Percentiles rank a stretch among this genome's conserved stretches.
Evolutionary conservation across 805 yeast genomes (phyloP).

Genomic region (Saitoella complicata): DNA sequence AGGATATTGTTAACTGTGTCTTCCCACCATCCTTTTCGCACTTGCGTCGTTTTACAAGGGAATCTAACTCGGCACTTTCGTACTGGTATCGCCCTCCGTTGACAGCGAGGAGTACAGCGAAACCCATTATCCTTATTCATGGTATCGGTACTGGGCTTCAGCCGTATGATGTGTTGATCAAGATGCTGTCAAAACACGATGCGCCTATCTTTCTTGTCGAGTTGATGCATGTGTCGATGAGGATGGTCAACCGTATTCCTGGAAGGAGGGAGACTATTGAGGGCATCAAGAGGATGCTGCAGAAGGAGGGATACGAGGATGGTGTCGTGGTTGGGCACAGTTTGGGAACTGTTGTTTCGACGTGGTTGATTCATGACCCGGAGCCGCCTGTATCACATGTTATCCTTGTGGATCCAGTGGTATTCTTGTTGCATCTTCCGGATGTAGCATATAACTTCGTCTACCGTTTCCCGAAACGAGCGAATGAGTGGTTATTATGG

Average conservation of each 20-base stretch:
- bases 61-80: too few species aligned
- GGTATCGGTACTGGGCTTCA: conserved; percentile 2
- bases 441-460: conserved; percentile 3
- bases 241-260: not conserved
- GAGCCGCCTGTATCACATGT: not conserved
- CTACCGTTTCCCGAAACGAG: conserved; percentile 1
- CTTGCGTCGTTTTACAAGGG: too few species aligned
- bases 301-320: conserved; percentile 1
- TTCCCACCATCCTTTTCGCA: too few species aligned
- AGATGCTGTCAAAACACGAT: not conserved
- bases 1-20: too few species aligned
- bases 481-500: conserved; percentile 1
- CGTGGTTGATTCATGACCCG: not conserved
- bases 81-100: too few species aligned
- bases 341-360: not conserved
- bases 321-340: conserved; percentile 1
- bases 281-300: not conserved
- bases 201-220: not conserved
- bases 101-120: too few species aligned
- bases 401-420: not conserved
- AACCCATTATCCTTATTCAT: not conserved
- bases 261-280: too few species aligned
- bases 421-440: not conserved
- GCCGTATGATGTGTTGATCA: not conserved
- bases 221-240: not conserved